Evolutionary conservation across 345 rosid genomes (phyloP).

Genomic region (Dimocarpus longan): DNA sequence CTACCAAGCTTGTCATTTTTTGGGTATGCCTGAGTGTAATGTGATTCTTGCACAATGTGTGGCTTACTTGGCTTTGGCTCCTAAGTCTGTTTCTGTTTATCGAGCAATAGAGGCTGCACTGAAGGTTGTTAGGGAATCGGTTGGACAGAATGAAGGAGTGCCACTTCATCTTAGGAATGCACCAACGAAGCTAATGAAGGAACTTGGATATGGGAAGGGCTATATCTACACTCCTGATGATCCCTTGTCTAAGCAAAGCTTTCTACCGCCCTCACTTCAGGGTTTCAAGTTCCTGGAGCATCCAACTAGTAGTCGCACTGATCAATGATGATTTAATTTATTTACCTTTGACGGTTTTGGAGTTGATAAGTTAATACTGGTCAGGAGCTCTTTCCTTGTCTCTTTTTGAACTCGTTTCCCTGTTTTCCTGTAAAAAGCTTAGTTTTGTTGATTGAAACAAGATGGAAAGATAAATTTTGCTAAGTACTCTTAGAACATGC

Average conservation of each 20-base stretch:
- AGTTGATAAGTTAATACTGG: not conserved
- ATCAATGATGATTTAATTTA: slow-evolving; percentile 20
- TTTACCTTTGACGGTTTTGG: not conserved
- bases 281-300: slow-evolving; percentile 76
- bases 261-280: slow-evolving; percentile 63
- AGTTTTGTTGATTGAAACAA: not conserved
- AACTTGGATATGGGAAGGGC: slow-evolving; percentile 75
- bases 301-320: slow-evolving; percentile 35
- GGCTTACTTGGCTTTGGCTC: slow-evolving; percentile 80
- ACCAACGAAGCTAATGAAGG: slow-evolving; percentile 81
- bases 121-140: slow-evolving; percentile 64
- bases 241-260: slow-evolving; percentile 59
- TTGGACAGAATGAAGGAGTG: slow-evolving; percentile 85
- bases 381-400: not conserved
- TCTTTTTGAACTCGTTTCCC: not conserved
- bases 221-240: slow-evolving; percentile 74
- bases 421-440: slow-evolving; percentile 8
- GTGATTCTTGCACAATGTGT: slow-evolving; percentile 80
- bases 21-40: slow-evolving; percentile 85
- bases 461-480: not conserved
- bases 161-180: slow-evolving; percentile 87
- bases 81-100: slow-evolving; percentile 73
- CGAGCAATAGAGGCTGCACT: slow-evolving; percentile 68
- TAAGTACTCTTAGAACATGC: not conserved
- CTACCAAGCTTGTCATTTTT: slow-evolving; percentile 87